Evolutionary conservation across 257 asterid species (phyloP).

Genomic region (Solanum commersonii): DNA sequence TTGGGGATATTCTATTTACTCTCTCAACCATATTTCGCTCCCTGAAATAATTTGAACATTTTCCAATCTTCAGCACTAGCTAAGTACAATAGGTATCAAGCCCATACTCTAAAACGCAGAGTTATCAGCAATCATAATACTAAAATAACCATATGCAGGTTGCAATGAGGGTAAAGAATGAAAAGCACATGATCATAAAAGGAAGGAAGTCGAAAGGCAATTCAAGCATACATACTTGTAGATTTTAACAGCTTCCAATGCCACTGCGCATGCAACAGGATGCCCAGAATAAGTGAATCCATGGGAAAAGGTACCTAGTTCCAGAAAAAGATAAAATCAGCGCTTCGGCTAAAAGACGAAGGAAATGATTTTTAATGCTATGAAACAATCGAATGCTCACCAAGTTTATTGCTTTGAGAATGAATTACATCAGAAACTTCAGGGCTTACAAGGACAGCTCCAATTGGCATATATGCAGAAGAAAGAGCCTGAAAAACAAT

Average conservation of each 20-base stretch:
- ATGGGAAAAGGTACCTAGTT: conserved; percentile 72
- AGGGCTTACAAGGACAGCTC: conserved; percentile 89
- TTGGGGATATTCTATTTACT: conserved; percentile 69
- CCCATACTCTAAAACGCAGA: not conserved
- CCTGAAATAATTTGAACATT: conserved; percentile 29
- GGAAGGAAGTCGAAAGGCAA: not conserved
- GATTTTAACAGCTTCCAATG: conserved; percentile 77
- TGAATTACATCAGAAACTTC: conserved; percentile 63
- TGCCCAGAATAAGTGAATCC: conserved; percentile 98
- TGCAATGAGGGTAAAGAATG: not conserved
- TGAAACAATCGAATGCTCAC: conserved; percentile 17
- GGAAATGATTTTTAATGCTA: not conserved
- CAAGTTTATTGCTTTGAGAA: conserved; percentile 88
- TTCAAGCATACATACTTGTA: conserved; percentile 51
- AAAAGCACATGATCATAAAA: not conserved
- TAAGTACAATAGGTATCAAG: not conserved
- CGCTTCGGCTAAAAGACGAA: not conserved
- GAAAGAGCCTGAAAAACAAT: conserved; percentile 65
- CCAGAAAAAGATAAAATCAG: not conserved
- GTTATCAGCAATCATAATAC: not conserved
- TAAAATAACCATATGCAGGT: not conserved
- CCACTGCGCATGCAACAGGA: conserved; percentile 96
- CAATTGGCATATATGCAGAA: conserved; percentile 91
- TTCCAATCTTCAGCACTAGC: not conserved
- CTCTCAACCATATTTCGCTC: conserved; percentile 63